These are phyloP conservation scores for Clonostachys rhizophaga DNA, from an alignment of 2,329 filamentous ascomycete species.

Conservation along the genomic window DNA sequence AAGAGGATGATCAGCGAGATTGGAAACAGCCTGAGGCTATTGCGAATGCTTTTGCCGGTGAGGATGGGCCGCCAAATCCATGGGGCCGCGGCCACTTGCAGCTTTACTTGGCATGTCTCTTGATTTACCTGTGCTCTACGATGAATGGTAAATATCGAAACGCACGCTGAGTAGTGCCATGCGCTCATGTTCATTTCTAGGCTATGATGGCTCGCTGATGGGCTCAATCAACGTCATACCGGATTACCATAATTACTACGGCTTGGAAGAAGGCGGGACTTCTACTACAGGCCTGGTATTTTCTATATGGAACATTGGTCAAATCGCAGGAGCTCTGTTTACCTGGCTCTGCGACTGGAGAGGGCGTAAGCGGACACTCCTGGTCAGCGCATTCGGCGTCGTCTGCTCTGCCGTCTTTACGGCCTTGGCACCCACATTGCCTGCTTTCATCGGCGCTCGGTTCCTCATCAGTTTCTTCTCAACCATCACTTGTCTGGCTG, in stretches of 20 bases:
- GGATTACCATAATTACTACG: constrained; percentile 33
- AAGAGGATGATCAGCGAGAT: too few species aligned
- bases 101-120: constrained; percentile 16
- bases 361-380: constrained; percentile 34
- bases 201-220: constrained; percentile 33
- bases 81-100: constrained; percentile 19
- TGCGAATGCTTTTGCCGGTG: too few species aligned
- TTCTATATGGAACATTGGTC: constrained; percentile 34
- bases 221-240: constrained; percentile 36
- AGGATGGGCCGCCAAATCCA: constrained; percentile 10
- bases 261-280: constrained; percentile 23
- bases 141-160: constrained; percentile 30
- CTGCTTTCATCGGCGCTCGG: constrained; percentile 45
- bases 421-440: constrained; percentile 33
- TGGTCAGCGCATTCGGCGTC: constrained; percentile 39
- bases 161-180: neutral
- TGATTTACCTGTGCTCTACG: constrained; percentile 26
- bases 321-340: constrained; percentile 35
- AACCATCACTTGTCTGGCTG: constrained; percentile 48
- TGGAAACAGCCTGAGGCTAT: too few species aligned
- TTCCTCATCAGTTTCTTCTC: constrained; percentile 49
- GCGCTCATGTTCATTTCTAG: neutral
- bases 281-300: constrained; percentile 36
- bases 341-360: constrained; percentile 37
- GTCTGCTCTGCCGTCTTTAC: constrained; percentile 45